phyloP scores from a whole-genome alignment of 768 basidiomycete species.

The Mycena capillaripes region DNA sequence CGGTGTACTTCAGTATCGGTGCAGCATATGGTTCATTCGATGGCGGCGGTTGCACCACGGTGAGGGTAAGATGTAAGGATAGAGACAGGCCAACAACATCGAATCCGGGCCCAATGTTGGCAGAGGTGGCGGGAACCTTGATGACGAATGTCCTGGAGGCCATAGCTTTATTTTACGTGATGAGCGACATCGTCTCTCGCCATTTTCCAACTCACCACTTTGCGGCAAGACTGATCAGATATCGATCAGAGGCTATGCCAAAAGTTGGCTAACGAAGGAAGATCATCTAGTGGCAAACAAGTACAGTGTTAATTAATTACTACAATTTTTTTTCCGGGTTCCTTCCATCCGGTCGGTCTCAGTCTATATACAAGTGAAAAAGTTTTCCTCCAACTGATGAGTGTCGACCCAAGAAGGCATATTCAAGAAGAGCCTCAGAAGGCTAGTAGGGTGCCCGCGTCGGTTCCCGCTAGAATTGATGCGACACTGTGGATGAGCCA shows the following conservation, averaged over 20 bases:
- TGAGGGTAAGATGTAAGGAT: conserved; percentile 85
- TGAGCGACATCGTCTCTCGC: not conserved
- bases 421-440: not conserved
- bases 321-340: not conserved
- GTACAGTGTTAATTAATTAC: not conserved
- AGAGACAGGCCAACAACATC: conserved; percentile 99
- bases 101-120: conserved; percentile 99
- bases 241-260: conserved; percentile 3
- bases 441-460: not conserved
- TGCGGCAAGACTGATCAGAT: too few relatives aligned
- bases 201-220: not conserved
- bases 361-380: not conserved
- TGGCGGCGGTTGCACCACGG: conserved; percentile 52
- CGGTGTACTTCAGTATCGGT: conserved; percentile 83
- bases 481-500: not conserved
- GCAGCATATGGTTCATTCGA: conserved; percentile 52
- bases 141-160: conserved; percentile 66
- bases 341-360: not conserved
- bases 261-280: not conserved
- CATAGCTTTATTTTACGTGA: not conserved
- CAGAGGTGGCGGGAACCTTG: conserved; percentile 95
- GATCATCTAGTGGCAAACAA: not conserved
- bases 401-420: not conserved
- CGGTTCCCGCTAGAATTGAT: not conserved
- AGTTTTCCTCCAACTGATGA: too few relatives aligned